Evolutionary conservation across 139 green algal species (phyloP).

Genomic region (Zygnema circumcarinatum): DNA sequence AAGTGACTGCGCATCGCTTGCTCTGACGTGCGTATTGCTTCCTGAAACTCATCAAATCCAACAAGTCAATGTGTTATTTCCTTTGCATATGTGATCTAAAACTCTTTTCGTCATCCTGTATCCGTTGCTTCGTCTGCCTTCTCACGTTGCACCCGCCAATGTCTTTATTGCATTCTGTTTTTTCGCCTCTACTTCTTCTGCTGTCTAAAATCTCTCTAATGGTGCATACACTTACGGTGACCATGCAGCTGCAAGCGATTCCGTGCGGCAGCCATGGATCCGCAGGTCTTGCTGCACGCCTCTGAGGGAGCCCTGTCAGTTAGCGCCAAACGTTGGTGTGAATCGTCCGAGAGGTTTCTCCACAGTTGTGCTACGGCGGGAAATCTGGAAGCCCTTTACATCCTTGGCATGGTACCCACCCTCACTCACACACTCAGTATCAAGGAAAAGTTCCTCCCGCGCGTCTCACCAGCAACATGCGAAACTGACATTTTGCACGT

Average conservation of each 20-base stretch:
- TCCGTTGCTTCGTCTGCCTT: too few species aligned
- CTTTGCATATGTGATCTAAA: too few species aligned
- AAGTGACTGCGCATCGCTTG: too few species aligned
- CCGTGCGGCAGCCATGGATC: background rate
- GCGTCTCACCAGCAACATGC: background rate
- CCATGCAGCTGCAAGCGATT: constrained; percentile 34
- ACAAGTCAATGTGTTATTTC: too few species aligned
- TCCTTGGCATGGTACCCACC: constrained; percentile 42
- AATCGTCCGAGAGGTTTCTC: constrained; percentile 28
- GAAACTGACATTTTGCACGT: background rate
- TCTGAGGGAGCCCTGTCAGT: constrained; percentile 27
- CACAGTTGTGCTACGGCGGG: background rate
- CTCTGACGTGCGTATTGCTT: too few species aligned
- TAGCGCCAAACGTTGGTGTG: background rate
- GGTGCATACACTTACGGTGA: background rate
- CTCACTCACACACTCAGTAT: background rate
- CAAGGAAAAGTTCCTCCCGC: too few species aligned
- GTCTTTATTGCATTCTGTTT: too few species aligned
- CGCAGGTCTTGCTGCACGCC: constrained; percentile 16
- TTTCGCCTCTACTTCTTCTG: background rate
- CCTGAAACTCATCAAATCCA: too few species aligned
- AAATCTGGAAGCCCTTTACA: constrained; percentile 40
- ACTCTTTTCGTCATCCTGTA: too few species aligned
- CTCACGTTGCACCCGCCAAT: too few species aligned
- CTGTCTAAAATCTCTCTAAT: background rate